phyloP scores from a whole-genome alignment of 192 early-diverging fungal species.

The Phlyctochytrium planicorne region DNA sequence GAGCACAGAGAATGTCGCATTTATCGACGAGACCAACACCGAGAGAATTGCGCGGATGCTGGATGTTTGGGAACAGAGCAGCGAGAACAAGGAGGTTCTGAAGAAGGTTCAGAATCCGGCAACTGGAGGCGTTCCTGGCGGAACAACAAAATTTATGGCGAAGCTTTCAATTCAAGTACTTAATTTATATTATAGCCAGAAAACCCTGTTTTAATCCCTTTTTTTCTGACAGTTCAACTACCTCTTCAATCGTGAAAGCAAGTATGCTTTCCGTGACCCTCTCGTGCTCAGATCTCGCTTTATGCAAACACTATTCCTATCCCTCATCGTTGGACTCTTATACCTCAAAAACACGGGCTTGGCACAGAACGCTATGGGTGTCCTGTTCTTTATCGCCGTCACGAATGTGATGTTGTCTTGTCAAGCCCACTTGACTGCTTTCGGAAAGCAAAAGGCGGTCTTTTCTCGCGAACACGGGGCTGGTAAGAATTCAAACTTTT shows the following conservation, averaged over 20 bases:
- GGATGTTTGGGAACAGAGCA: constrained; percentile 38
- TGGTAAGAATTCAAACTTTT: neutral
- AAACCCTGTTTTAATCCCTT: neutral
- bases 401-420: constrained; percentile 40
- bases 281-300: constrained; percentile 47
- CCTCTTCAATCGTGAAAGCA: constrained; percentile 41
- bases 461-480: constrained; percentile 57
- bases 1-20: neutral
- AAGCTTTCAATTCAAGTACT: constrained; percentile 7
- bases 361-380: constrained; percentile 55
- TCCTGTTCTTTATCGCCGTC: constrained; percentile 51
- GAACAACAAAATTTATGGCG: constrained; percentile 13
- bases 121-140: constrained; percentile 21
- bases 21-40: constrained; percentile 19
- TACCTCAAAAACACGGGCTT: constrained; percentile 48
- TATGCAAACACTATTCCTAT: constrained; percentile 44
- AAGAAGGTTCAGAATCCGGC: constrained; percentile 25
- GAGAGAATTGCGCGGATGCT: constrained; percentile 32
- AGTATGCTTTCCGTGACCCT: constrained; percentile 51
- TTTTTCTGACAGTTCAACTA: constrained; percentile 36
- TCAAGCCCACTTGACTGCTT: constrained; percentile 37
- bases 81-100: constrained; percentile 25
- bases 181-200: constrained; percentile 9
- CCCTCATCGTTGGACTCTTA: constrained; percentile 53
- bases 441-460: constrained; percentile 52